These are phyloP conservation scores for Cryptococcus deneoformans DNA, from an alignment of 1,284 basidiomycete genomes.

Conservation along the genomic window DNA sequence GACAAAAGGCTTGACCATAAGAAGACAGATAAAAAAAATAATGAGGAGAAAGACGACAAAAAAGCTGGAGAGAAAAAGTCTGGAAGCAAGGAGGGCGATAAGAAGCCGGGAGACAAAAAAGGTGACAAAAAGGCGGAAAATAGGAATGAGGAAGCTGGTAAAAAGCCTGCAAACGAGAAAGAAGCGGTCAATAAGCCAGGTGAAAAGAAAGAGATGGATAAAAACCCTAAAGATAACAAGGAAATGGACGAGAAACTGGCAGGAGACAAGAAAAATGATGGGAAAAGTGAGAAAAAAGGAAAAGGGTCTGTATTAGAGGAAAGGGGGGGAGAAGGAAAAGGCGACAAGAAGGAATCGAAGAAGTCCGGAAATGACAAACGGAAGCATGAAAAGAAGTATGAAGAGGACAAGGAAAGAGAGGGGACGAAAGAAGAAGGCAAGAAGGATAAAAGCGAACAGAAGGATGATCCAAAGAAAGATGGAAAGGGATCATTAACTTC, in stretches of 20 bases:
- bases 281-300: neutral
- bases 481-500: neutral
- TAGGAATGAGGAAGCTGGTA: neutral
- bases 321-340: neutral
- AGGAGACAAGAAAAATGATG: neutral
- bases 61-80: neutral
- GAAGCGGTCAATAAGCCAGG: neutral
- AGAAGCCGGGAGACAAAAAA: neutral
- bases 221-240: slow-evolving; percentile 1
- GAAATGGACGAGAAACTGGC: slow-evolving; percentile 4
- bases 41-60: slow-evolving; percentile 6
- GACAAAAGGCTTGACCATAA: neutral
- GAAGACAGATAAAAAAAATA: neutral
- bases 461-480: neutral
- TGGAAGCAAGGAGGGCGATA: neutral
- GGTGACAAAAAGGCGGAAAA: neutral
- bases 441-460: neutral
- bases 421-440: neutral
- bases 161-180: neutral
- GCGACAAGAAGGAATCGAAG: neutral
- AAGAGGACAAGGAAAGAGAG: neutral
- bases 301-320: neutral
- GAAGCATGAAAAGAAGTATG: neutral
- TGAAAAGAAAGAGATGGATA: neutral
- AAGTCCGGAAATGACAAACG: neutral